These are phyloP conservation scores for Rhizopogon rudus DNA, from an alignment of 768 basidiomycete species.

Conservation along the genomic window DNA sequence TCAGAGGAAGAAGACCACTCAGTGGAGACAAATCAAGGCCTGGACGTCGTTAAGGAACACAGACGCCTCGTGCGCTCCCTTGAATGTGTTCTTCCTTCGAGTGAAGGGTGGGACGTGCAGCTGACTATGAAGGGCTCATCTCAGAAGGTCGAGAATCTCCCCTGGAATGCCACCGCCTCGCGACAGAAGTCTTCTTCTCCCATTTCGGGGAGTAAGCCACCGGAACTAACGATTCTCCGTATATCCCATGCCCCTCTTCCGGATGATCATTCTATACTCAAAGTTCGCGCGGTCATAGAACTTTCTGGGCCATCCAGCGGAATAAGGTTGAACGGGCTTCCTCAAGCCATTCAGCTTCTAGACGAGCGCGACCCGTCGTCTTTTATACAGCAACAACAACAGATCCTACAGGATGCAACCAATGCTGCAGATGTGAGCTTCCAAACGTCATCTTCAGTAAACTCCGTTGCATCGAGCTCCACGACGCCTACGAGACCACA, in stretches of 20 bases:
- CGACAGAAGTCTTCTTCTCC: constrained; percentile 34
- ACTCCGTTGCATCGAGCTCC: constrained; percentile 41
- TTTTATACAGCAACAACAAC: constrained; percentile 37
- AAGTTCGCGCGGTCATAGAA: constrained; percentile 78
- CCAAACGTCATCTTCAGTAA: constrained; percentile 57
- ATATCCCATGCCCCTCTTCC: constrained; percentile 68
- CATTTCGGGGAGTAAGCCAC: constrained; percentile 31
- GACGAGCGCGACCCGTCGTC: constrained; percentile 67
- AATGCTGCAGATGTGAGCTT: constrained; percentile 67
- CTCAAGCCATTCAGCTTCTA: constrained; percentile 57
- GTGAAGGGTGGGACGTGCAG: constrained; percentile 85
- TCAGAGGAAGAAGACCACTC: constrained; percentile 59
- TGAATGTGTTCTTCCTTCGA: constrained; percentile 73
- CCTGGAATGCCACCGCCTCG: constrained; percentile 64
- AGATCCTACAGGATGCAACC: constrained; percentile 62
- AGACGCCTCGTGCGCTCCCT: constrained; percentile 69
- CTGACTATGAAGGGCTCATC: constrained; percentile 71
- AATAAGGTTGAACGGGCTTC: constrained; percentile 82
- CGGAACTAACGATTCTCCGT: constrained; percentile 55
- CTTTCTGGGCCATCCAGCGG: constrained; percentile 71
- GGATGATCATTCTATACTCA: constrained; percentile 73
- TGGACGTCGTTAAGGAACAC: constrained; percentile 70
- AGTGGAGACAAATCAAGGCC: constrained; percentile 34
- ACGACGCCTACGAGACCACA: constrained; percentile 21
- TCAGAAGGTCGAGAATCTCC: constrained; percentile 63